Evolutionary conservation across 805 yeast genomes (phyloP), one percentile per base, ranked within the genome.

Genomic region (Candida tibetensis): DNA sequence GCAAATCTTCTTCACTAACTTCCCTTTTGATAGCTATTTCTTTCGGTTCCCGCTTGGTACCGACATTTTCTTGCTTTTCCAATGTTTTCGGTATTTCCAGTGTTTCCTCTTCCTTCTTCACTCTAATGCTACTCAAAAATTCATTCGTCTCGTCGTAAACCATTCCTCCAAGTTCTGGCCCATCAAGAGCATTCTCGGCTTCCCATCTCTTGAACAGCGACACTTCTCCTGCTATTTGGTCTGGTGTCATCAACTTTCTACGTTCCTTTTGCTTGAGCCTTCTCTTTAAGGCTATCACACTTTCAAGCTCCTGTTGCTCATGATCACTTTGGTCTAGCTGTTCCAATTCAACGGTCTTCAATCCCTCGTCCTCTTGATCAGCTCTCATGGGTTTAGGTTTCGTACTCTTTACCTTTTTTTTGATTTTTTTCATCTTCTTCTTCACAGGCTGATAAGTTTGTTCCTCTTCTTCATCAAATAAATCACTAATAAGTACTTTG

Each of bases 371-470:
- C 17, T 47, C 53, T 28, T 58, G 42, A 36, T 57, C 55, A 25
- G 50, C 66, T 61, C 58, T 61, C 57, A 32, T 23, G 36, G 57
- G 57, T 18, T 46, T 52, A 30, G 58, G 41, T 35, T 55, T 53
- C 47, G 64, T 51, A 41, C 58, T 57, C 48, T 66, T 55, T 28
- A 59, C 58, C 17, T 64, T 65, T 46, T 71, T 69, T 40, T 69
- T 66, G 1, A 69, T 50, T 47, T 73, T 72, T 43, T 66, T 71
- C 61, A 70, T 65, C 41, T 66, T 64, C 37, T 58, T 45, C 29
- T 40, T 46, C 54, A 12, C 40, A 46, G 17, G 37, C 40, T 5
- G 31, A 2, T 28, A 34, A 4, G 19, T 21, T 10, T 7, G 32
- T 12, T 39, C 48, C 7, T 41, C 47, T 4, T 32, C 40, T 17